Evolutionary conservation across 163 green algal species (phyloP).

Genomic region (Coccomyxa subellipsoidea): DNA sequence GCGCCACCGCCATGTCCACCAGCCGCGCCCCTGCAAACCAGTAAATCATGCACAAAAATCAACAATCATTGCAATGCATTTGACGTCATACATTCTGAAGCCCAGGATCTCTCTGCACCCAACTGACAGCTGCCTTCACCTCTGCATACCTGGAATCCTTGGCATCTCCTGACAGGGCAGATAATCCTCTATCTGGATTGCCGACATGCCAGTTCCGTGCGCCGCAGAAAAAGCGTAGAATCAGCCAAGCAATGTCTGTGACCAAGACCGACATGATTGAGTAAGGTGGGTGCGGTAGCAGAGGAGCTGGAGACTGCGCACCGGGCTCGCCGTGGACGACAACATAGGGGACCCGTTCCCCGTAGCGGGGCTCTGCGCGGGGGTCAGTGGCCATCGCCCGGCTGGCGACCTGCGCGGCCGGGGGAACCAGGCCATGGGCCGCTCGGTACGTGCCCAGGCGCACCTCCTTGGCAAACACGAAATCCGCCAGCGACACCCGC

Average conservation of each 20-base stretch:
- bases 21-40: conserved; percentile 50
- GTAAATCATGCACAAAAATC: not conserved
- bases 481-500: conserved; percentile 79
- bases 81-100: no score
- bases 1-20: conserved; percentile 81
- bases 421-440: conserved; percentile 55
- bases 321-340: conserved; percentile 83
- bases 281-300: not conserved
- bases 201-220: no score
- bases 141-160: no score
- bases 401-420: conserved; percentile 87
- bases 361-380: conserved; percentile 80
- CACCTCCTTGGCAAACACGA: conserved; percentile 92
- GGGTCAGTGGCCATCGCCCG: conserved; percentile 85
- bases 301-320: not conserved
- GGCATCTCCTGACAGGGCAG: no score
- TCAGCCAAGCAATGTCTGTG: no score
- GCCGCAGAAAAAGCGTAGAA: no score
- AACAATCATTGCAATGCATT: not conserved
- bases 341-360: conserved; percentile 90
- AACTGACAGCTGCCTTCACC: no score
- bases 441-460: conserved; percentile 82
- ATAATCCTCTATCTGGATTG: no score
- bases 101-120: no score
- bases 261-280: not conserved